Evolutionary conservation across 1,139 yeast genomes (phyloP), one percentile per base, ranked within the genome.

Genomic region (Candida tropicalis): DNA sequence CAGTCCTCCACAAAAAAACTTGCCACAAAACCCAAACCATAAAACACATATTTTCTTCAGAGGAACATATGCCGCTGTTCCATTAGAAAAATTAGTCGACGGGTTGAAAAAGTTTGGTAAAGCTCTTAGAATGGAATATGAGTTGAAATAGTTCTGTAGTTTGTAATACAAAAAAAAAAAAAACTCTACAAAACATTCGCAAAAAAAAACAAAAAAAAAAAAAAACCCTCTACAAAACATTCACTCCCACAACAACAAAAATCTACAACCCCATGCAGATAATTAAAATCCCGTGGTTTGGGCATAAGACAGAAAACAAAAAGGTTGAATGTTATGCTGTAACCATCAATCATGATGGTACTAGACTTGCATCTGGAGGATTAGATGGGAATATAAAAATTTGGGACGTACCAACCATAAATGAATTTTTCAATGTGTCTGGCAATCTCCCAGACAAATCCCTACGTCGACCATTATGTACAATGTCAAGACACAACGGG

Each of bases 281-380:
- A 24, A 65, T 87, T 16, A 88, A 87, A 65, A 82, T 88, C 26
- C 93, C 96, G 38, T 89, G 96, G 96, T 75, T 89, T 49, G 79
- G 80, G 17, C 95, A 87, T 58, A 72, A 69, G 49, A 84, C 89
- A 60, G 97, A 89, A 55, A 82, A 83, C 51, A 78, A 88, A 53
- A 81, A 78, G 51, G 84, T 84, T 53, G 98, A 91, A 58, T 86
- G 95, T 28, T 93, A 89, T 60, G 82, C 98, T 0, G 79, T 91
- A 8, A 82, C 84, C 42, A 84, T 88, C 10, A 85, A 87, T 49
- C 79, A 87, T 0, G 95, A 89, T 63, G 97, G 97, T 2, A 66
- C 82, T 33, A 69, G 97, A 46, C 63, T 93, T 35, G 99, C 97
- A 1, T 84, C 97, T 0, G 99, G 99, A 12, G 99, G 99, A 1